Conservation (phyloP, 75 land plant species). For the Picea sitchensis region DNA sequence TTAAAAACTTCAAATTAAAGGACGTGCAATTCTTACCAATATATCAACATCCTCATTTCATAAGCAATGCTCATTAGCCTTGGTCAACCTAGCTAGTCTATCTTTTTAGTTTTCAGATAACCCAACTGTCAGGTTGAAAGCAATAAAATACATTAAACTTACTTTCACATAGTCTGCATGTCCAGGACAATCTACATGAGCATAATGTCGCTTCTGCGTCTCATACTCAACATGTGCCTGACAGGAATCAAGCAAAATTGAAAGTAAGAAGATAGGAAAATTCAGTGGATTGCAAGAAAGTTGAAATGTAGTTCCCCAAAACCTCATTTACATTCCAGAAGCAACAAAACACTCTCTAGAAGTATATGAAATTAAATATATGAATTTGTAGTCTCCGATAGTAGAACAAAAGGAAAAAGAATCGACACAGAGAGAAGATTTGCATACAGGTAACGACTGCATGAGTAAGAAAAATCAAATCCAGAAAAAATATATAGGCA, state of each 20-base stretch:
- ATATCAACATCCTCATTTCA: neutral
- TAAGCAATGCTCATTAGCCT: neutral
- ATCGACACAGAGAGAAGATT: neutral
- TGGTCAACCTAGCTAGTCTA: neutral
- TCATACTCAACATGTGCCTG: constrained; percentile 99
- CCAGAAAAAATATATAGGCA: neutral
- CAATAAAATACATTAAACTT: constrained; percentile 13
- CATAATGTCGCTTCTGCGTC: constrained; percentile 87
- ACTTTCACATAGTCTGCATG: constrained; percentile 99
- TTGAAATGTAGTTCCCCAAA: constrained; percentile 2
- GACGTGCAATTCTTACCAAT: neutral
- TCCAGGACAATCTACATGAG: constrained; percentile 96
- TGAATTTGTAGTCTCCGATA: too few relatives aligned
- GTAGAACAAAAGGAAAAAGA: too few relatives aligned
- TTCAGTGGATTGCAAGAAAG: neutral
- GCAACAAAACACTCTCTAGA: neutral
- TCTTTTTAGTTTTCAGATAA: neutral
- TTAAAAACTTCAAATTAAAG: neutral
- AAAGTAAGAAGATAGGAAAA: neutral
- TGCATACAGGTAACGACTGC: neutral
- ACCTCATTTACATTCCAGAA: neutral
- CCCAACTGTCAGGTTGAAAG: neutral
- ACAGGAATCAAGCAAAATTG: constrained; percentile 11
- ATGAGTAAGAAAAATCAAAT: neutral
- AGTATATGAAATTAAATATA: too few relatives aligned